Base-by-base conservation (phyloP, 352 stramenopile genomes). In the Aphanomyces cochlioides region DNA sequence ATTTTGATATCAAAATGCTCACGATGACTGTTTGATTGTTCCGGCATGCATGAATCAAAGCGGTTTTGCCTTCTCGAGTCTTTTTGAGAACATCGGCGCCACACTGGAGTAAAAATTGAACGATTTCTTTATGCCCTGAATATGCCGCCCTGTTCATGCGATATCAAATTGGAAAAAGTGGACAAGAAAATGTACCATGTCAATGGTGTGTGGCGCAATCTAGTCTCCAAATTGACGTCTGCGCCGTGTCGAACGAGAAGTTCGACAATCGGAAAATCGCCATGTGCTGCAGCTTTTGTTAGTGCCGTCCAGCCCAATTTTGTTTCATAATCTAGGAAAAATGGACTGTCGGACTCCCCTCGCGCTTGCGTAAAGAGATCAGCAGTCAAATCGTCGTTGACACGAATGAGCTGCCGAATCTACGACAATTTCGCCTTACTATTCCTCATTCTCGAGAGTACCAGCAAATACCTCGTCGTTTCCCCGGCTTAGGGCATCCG, bases 241-340 rank as follows among this genome's bases (percentile, higher is more conserved):
- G 77, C 81, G 6, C 81, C 84, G 34, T 88, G 57, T 3, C 72
- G 54, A 1, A 92, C 28, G n/a, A 92, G 72, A 59, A 80, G 50
- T 43, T 83, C 70, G 0, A 85, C 56, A 0, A 61, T 79, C 1
- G 64, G 53, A 1, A 81, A 50, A 56, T 82, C 82, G 0, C 82
- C 83, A 37, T 83, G 80, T 8, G 84, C 78, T 7, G 83, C 79
- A 13, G 81, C 85, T 60, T 91, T 92, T 0, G 80, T 78, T 8
- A 93, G 65, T 6, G 85, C 79, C 13, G 85, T 92, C 85, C 85
- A 93, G 1, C 84, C 85, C 57, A 82, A 75, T 47, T 69, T 73
- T 5, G 73, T 92, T 69, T 93, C 85, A 15, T 78, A 39, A 48
- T 87, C 77, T 4, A 89, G 53, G 34, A 88, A 82, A 41, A 74